A percentile compares a stretch with the other conserved stretches of the same genome.
phyloP scores from a whole-genome alignment of 306 rosid genomes.

The Pachyrhizus erosus region DNA sequence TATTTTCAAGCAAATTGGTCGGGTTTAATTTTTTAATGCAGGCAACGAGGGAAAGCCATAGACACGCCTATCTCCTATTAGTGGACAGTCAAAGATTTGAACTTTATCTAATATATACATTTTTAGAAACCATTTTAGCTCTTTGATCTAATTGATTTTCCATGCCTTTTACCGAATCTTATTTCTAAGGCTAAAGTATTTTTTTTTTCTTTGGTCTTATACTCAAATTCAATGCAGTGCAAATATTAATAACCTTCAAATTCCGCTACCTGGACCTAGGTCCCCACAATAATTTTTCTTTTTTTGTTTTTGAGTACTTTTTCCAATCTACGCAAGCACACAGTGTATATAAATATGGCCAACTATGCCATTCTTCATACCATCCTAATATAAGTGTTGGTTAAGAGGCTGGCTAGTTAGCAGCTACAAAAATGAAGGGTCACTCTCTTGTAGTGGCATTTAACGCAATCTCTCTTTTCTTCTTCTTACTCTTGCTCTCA shows the following conservation, averaged over 20 bases:
- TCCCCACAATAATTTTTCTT: conserved; percentile 11
- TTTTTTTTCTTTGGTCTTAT: background rate
- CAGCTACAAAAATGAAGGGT: conserved; percentile 45
- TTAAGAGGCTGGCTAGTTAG: background rate
- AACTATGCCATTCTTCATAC: background rate
- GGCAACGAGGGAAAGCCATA: background rate
- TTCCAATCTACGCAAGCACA: background rate
- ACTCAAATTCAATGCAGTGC: conserved; percentile 19
- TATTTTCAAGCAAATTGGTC: background rate
- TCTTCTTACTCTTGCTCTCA: conserved; percentile 60
- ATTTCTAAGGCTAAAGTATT: background rate
- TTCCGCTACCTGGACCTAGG: conserved; percentile 26
- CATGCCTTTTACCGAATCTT: background rate
- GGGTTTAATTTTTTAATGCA: background rate
- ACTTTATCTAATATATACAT: background rate
- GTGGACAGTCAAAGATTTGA: background rate
- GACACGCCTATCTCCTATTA: too few relatives aligned
- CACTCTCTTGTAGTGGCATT: conserved; percentile 40
- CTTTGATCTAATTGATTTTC: background rate
- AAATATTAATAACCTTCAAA: conserved; percentile 17
- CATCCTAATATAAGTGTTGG: background rate
- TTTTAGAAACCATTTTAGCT: background rate
- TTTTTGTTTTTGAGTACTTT: too few relatives aligned
- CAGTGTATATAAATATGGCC: conserved; percentile 21
- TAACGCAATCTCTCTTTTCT: conserved; percentile 45